Evolutionary conservation across 2,329 filamentous ascomycete species (phyloP), one percentile per base, ranked within the genome.

Genomic region (Meredithiella fracta): DNA sequence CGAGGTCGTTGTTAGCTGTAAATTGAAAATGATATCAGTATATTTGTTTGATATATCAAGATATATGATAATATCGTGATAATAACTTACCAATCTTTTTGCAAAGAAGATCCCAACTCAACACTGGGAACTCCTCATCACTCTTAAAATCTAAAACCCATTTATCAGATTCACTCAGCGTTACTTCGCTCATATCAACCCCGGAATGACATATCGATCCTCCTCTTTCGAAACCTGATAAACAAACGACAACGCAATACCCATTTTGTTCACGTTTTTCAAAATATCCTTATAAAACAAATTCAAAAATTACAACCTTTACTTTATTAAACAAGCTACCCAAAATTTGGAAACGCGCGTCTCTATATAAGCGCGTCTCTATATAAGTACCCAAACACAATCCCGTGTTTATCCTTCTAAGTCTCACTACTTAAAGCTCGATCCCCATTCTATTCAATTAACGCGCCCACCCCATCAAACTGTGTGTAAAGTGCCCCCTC

Each of bases 1-100:
- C 79, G 59, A 96, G 81, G 37, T 83, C 70, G 64, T 82, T 82
- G 54, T 65, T 69, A 53, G 67, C 72, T 79, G 59, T 5, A 1
- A 26, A 4, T 26, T 29, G 25, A 26, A 11, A 2, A 47, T 37
- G 49, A 34, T 31, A 47, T 26, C 22, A 5, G 34, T 15, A 9
- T 14, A 20, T 40, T 37, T n/a, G n/a, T n/a, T 29, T 22, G n/a
- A 23, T 25, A 6, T 6, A 42, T 26, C n/a, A 25, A 38, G 23
- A 25, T 29, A 26, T 26, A 17, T n/a, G 49, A n/a, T n/a, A n/a
- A n/a, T n/a, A n/a, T 8, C 9, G 49, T 25, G 29, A 34, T 15
- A 26, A 14, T 40, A 23, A 22, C 57, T 29, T 53, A 59, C 57
- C 53, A 50, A 59, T 59, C 17, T 47, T 52, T 4, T 44, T 34